Conservation (phyloP, 768 basidiomycete species). For the Tricholoma terreum region DNA sequence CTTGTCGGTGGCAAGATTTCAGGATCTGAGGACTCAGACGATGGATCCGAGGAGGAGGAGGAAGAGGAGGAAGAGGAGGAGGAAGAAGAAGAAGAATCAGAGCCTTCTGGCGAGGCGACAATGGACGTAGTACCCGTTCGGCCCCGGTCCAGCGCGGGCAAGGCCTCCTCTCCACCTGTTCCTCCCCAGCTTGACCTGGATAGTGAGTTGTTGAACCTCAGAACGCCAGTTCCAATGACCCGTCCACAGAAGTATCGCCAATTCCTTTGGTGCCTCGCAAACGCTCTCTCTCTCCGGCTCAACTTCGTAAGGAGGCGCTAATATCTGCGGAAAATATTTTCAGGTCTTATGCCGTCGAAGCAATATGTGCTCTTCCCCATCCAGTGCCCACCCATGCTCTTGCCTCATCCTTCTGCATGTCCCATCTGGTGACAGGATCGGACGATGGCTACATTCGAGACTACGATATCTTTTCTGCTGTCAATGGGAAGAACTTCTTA, state of each 20-base stretch:
- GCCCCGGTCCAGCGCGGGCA: slow-evolving; percentile 13
- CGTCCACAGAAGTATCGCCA: slow-evolving; percentile 5
- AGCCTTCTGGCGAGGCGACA: slow-evolving; percentile 23
- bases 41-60: slow-evolving; percentile 47
- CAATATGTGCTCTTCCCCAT: slow-evolving; percentile 87
- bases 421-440: slow-evolving; percentile 85
- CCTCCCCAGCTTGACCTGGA: slow-evolving; percentile 6
- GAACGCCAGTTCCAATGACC: neutral
- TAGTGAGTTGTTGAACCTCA: neutral
- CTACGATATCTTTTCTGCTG: slow-evolving; percentile 87
- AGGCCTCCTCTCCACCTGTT: slow-evolving; percentile 6
- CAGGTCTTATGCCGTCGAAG: slow-evolving; percentile 77
- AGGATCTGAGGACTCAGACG: slow-evolving; percentile 57
- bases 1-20: slow-evolving; percentile 44
- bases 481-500: slow-evolving; percentile 84
- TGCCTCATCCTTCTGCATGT: slow-evolving; percentile 81
- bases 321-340: slow-evolving; percentile 24
- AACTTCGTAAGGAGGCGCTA: slow-evolving; percentile 47
- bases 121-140: slow-evolving; percentile 23
- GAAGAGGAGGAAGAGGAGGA: slow-evolving; percentile 46
- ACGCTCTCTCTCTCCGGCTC: slow-evolving; percentile 51
- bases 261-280: slow-evolving; percentile 21
- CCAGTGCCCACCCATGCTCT: slow-evolving; percentile 87
- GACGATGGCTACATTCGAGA: slow-evolving; percentile 92
- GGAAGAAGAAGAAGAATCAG: slow-evolving; percentile 53